Evolutionary conservation across 2,329 filamentous ascomycete genomes (phyloP).

Genomic region (Calonectria fujianensis): DNA sequence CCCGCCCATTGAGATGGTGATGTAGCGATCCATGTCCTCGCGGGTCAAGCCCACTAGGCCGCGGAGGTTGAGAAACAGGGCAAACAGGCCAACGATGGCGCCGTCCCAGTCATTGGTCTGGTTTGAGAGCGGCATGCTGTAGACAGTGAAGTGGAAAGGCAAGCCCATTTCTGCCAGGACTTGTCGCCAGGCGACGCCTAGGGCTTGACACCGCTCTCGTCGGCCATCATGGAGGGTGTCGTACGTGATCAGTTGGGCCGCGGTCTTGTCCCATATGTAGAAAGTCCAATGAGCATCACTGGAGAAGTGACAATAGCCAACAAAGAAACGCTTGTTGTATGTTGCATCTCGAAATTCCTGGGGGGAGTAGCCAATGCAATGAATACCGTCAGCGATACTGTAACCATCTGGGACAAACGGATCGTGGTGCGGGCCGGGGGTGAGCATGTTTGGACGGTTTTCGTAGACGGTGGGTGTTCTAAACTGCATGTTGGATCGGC

Average conservation of each 20-base stretch:
- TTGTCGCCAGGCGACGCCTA: not conserved
- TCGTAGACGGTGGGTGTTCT: not conserved
- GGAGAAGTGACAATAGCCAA: not conserved
- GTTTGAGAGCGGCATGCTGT: conserved; percentile 9
- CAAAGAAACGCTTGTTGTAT: conserved; percentile 1
- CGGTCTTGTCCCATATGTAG: not conserved
- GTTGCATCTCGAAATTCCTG: not conserved
- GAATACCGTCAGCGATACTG: not conserved
- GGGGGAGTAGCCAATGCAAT: not conserved
- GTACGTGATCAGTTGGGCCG: not conserved
- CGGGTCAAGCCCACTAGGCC: not conserved
- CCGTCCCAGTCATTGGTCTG: not conserved
- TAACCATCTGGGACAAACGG: not conserved
- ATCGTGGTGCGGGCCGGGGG: not conserved
- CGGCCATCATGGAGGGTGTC: not conserved
- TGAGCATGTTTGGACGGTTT: not conserved
- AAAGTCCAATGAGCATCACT: not conserved
- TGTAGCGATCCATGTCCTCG: not conserved
- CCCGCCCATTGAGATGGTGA: not conserved
- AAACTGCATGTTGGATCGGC: conserved; percentile 6
- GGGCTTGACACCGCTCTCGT: not conserved
- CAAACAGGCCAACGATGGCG: not conserved
- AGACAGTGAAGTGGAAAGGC: not conserved
- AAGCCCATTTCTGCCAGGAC: not conserved
- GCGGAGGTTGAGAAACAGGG: not conserved